Percentiles rank a stretch among this genome's conserved stretches.
These are phyloP conservation scores for Pyrenochaeta sp. DNA, from an alignment of 2,329 filamentous ascomycete genomes.

Conservation along the genomic window DNA sequence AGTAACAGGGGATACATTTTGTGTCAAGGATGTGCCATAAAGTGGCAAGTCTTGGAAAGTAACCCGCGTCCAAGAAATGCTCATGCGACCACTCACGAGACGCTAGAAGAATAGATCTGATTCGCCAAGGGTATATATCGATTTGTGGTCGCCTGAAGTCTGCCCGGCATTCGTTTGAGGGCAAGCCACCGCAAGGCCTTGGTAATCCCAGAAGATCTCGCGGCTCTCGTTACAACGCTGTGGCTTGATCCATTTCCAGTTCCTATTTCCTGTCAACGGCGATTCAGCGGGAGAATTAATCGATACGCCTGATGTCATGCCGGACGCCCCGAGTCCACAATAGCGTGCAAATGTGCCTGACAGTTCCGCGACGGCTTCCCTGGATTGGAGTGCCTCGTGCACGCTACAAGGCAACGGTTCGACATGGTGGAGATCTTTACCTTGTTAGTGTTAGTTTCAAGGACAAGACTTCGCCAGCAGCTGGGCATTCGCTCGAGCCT, in stretches of 20 bases:
- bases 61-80: slow-evolving; percentile 7
- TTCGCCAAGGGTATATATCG: slow-evolving; percentile 5
- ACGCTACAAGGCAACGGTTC: not conserved
- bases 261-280: slow-evolving; percentile 2
- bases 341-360: slow-evolving; percentile 5
- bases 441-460: slow-evolving; percentile 1
- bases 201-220: not conserved
- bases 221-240: not conserved
- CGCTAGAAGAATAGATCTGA: slow-evolving; percentile 4
- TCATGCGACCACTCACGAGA: slow-evolving; percentile 5
- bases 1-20: not conserved
- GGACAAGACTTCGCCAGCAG: slow-evolving; percentile 4
- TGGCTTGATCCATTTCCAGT: not conserved
- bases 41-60: slow-evolving; percentile 5
- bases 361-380: slow-evolving; percentile 6
- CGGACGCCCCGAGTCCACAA: slow-evolving; percentile 8
- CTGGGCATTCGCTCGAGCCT: slow-evolving; percentile 11
- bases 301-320: slow-evolving; percentile 9
- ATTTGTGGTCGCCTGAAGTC: not conserved
- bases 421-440: slow-evolving; percentile 8
- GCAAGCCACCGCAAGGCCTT: not conserved
- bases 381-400: not conserved
- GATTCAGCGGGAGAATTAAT: slow-evolving; percentile 2
- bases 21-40: not conserved
- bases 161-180: slow-evolving; percentile 1